phyloP scores from a whole-genome alignment of 1,284 basidiomycete genomes.

The Moniliella sp. region DNA sequence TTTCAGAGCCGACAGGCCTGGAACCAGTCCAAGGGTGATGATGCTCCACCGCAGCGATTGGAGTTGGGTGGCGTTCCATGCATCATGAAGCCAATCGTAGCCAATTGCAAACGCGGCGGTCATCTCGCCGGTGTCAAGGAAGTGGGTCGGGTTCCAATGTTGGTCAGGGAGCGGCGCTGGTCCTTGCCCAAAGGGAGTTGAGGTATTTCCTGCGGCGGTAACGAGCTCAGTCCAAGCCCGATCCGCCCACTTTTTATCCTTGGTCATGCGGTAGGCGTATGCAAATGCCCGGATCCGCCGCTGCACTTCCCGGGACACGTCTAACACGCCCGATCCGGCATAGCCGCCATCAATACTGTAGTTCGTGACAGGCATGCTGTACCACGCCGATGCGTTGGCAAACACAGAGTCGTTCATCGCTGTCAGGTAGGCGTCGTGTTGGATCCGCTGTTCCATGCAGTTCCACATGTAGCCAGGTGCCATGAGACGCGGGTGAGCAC shows the following conservation, averaged over 20 bases:
- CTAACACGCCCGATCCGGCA: constrained; percentile 62
- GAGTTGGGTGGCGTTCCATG: constrained; percentile 56
- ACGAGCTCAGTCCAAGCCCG: constrained; percentile 58
- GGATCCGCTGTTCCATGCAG: constrained; percentile 55
- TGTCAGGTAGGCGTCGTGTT: constrained; percentile 61
- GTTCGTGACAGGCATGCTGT: constrained; percentile 41
- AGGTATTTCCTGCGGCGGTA: constrained; percentile 26
- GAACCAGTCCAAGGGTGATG: constrained; percentile 47
- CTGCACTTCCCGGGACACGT: constrained; percentile 72
- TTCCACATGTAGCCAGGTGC: constrained; percentile 80
- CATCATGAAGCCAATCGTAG: constrained; percentile 79
- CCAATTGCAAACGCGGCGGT: constrained; percentile 46
- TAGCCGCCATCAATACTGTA: constrained; percentile 51
- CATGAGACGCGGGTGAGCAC: constrained; percentile 68
- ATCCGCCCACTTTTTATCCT: constrained; percentile 71
- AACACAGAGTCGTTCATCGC: constrained; percentile 81
- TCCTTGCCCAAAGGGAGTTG: constrained; percentile 42
- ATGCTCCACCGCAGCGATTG: constrained; percentile 51
- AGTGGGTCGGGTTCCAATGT: constrained; percentile 68
- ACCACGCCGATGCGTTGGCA: constrained; percentile 56
- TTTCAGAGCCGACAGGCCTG: constrained; percentile 38
- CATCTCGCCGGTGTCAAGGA: constrained; percentile 81
- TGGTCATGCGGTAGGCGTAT: constrained; percentile 66
- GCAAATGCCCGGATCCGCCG: constrained; percentile 72
- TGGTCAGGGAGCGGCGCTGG: no score